These are phyloP conservation scores for Phytophthora litchii DNA, from an alignment of 352 stramenopile species.

Conservation along the genomic window DNA sequence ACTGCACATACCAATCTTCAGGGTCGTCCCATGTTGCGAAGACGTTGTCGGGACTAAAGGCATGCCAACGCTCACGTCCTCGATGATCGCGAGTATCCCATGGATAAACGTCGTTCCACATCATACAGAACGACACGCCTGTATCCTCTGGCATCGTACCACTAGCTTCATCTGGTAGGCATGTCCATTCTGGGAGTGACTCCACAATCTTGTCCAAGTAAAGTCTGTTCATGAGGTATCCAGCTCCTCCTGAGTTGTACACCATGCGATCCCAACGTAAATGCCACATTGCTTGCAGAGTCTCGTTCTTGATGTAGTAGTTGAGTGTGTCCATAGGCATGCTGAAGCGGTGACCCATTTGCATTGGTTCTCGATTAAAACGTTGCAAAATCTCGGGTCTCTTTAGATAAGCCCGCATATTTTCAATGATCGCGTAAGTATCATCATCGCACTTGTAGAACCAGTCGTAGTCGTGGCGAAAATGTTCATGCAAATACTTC, in stretches of 20 bases:
- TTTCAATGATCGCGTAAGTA: slow-evolving; percentile 77
- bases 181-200: slow-evolving; percentile 49
- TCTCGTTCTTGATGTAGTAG: slow-evolving; percentile 67
- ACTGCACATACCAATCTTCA: slow-evolving; percentile 66
- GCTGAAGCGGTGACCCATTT: slow-evolving; percentile 80
- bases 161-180: slow-evolving; percentile 61
- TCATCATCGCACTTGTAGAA: slow-evolving; percentile 88
- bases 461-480: slow-evolving; percentile 80
- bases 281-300: slow-evolving; percentile 46
- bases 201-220: slow-evolving; percentile 70
- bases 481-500: slow-evolving; percentile 62
- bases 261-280: slow-evolving; percentile 58
- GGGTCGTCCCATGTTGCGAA: slow-evolving; percentile 41
- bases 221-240: slow-evolving; percentile 74
- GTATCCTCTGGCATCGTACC: slow-evolving; percentile 73
- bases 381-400: slow-evolving; percentile 66
- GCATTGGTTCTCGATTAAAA: slow-evolving; percentile 59
- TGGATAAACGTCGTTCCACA: slow-evolving; percentile 69
- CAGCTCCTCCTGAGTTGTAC: slow-evolving; percentile 77
- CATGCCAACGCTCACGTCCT: slow-evolving; percentile 77
- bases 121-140: slow-evolving; percentile 82
- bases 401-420: slow-evolving; percentile 60
- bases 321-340: slow-evolving; percentile 52
- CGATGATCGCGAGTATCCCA: slow-evolving; percentile 73
- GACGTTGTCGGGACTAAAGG: slow-evolving; percentile 52